A percentile compares a stretch with the other conserved stretches of the same genome.
Evolutionary conservation across 495 filamentous ascomycete genomes (phyloP).

Genomic region (Hypoxylon fragiforme): DNA sequence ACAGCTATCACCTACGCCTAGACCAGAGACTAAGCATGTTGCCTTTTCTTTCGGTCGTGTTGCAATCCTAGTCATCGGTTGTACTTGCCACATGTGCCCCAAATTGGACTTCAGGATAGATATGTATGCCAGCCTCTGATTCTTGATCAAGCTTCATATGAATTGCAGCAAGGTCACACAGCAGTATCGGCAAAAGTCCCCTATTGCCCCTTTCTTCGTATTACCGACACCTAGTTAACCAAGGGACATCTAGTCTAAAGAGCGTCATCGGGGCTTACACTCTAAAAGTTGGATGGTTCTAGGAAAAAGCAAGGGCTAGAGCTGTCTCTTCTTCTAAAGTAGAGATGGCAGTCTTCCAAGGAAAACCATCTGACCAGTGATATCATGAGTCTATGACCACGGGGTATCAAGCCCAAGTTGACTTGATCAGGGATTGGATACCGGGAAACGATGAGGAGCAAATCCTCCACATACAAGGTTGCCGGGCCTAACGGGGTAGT

Average conservation of each 20-base stretch:
- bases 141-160: not conserved
- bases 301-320: not conserved
- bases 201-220: constrained; percentile 3
- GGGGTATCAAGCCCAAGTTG: not conserved
- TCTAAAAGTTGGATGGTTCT: not conserved
- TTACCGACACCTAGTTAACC: too few relatives aligned
- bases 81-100: not conserved
- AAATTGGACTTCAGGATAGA: not conserved
- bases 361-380: not conserved
- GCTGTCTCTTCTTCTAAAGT: too few relatives aligned
- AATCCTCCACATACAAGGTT: not conserved
- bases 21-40: not conserved
- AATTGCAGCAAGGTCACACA: constrained; percentile 2
- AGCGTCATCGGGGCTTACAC: too few relatives aligned
- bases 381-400: not conserved
- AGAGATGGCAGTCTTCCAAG: not conserved
- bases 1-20: too few relatives aligned
- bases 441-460: constrained; percentile 2
- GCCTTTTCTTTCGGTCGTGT: not conserved
- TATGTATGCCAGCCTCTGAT: not conserved
- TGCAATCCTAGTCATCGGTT: not conserved
- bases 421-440: not conserved
- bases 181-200: not conserved
- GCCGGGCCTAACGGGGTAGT: not conserved
- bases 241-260: too few relatives aligned